Conservation (phyloP, 176 grass and related monocot genomes). For the Panicum miliaceum region DNA sequence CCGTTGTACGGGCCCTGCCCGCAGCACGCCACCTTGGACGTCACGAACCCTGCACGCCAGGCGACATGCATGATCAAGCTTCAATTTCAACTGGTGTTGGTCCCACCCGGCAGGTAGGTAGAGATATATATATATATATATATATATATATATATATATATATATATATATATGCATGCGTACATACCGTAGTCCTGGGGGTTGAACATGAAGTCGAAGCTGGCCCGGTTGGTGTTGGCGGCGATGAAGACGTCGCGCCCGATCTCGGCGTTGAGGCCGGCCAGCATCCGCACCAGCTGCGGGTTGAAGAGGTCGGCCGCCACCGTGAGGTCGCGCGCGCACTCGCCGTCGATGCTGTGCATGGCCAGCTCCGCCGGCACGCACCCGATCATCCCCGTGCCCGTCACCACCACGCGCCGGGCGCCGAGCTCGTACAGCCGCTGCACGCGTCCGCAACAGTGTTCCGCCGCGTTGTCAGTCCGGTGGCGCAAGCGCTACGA, state of each 20-base stretch:
- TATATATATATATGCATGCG: too few relatives aligned
- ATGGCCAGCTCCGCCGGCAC: constrained; percentile 85
- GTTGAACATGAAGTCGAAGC: constrained; percentile 84
- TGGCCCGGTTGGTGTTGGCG: constrained; percentile 72
- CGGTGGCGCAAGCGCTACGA: too few relatives aligned
- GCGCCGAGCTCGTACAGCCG: constrained; percentile 73
- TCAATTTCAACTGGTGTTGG: too few relatives aligned
- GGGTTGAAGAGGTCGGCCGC: constrained; percentile 91
- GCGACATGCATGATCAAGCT: too few relatives aligned
- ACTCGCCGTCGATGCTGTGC: constrained; percentile 66
- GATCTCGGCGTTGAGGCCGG: constrained; percentile 56
- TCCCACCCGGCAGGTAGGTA: too few relatives aligned
- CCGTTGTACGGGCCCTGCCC: constrained; percentile 95
- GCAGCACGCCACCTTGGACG: constrained; percentile 87
- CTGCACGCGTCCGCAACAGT: constrained; percentile 33
- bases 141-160: too few relatives aligned
- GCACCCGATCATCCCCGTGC: constrained; percentile 92
- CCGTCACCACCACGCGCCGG: constrained; percentile 80
- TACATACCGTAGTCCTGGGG: constrained; percentile 86
- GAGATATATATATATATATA: too few relatives aligned
- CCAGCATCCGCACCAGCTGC: constrained; percentile 56
- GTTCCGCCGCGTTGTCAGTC: background rate
- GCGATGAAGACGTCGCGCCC: constrained; percentile 67
- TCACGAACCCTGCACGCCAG: constrained; percentile 63
- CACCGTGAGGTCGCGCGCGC: constrained; percentile 65